A percentile compares a stretch with the other conserved stretches of the same genome.
Conservation (phyloP, 768 basidiomycete species). For the Lyophyllum semitale region DNA sequence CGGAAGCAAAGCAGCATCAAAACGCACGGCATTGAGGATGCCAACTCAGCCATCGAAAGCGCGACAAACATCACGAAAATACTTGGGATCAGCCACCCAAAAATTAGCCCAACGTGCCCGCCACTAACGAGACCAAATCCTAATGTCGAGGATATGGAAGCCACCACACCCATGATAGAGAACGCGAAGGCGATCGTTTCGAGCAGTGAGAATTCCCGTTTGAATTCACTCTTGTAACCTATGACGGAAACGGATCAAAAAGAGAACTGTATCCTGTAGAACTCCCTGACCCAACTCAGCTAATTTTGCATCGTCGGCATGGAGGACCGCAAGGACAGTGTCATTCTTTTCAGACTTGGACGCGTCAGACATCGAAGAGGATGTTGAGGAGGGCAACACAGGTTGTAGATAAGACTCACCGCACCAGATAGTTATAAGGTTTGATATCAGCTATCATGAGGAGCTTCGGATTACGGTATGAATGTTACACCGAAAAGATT, state of each 20-base stretch:
- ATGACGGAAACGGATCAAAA: not conserved
- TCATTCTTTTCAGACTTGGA: slow-evolving; percentile 59
- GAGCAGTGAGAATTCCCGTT: slow-evolving; percentile 69
- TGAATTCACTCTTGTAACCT: slow-evolving; percentile 68
- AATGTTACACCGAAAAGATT: too few relatives aligned
- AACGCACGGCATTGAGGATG: slow-evolving; percentile 76
- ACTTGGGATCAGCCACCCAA: slow-evolving; percentile 75
- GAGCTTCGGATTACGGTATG: too few relatives aligned
- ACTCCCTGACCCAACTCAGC: slow-evolving; percentile 53
- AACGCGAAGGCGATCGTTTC: slow-evolving; percentile 70
- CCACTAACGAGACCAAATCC: slow-evolving; percentile 67
- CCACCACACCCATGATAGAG: slow-evolving; percentile 73
- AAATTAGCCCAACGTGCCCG: slow-evolving; percentile 77
- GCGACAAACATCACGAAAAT: slow-evolving; percentile 70
- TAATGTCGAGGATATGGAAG: slow-evolving; percentile 67
- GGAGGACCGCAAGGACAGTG: too few relatives aligned
- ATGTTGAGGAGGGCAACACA: not conserved
- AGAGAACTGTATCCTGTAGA: not conserved
- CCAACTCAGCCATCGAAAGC: slow-evolving; percentile 71
- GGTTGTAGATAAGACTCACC: not conserved
- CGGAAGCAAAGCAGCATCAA: not conserved
- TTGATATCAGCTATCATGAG: too few relatives aligned
- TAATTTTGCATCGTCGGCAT: slow-evolving; percentile 57
- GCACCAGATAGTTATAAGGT: not conserved
- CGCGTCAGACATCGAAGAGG: slow-evolving; percentile 26